Evolutionary conservation across 2,329 filamentous ascomycete genomes (phyloP), one percentile per base, ranked within the genome.

Genomic region (Pseudogymnoascus pannorum): DNA sequence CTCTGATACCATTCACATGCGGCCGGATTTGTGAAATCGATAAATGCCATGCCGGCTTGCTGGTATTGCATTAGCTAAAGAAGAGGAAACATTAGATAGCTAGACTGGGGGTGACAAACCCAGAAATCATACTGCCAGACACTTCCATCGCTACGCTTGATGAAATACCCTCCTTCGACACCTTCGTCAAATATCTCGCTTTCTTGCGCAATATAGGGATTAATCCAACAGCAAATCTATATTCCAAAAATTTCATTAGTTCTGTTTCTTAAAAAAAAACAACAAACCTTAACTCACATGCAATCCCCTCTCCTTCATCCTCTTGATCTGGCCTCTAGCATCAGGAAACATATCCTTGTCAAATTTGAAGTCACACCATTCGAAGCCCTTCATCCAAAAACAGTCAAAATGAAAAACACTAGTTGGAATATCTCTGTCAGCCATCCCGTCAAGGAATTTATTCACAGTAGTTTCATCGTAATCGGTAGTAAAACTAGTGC

Each of bases 101-200:
- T n/a, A n/a, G n/a, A n/a, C n/a, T n/a, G n/a, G n/a, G n/a, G n/a
- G n/a, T n/a, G n/a, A n/a, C n/a, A n/a, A n/a, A n/a, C n/a, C 84
- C 84, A 86, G 14, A 83, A 72, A 66, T 86, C 83, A 82, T 82
- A 85, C 70, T 86, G 83, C 76, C 81, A 86, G 18, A 86, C 75
- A 60, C 82, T 79, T 2, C 81, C 82, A 64, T 85, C 77, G 26
- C 77, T 79, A 11, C 82, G 79, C 73, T 82, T 83, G 61, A 86
- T 78, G 22, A 86, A 75, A 64, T 83, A 86, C 0, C 82, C 81
- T 57, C 82, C 82, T 62, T 76, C 74, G 59, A 77, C 77, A 64
- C 83, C 83, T 63, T 81, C 76, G 26, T 76, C 73, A 71, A 86
- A 86, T 0, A 86, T 71, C 0, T 81, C 80, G 1, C 81, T 84